These are phyloP conservation scores for Vigna hirtella DNA, from an alignment of 306 rosid species.

Conservation along the genomic window DNA sequence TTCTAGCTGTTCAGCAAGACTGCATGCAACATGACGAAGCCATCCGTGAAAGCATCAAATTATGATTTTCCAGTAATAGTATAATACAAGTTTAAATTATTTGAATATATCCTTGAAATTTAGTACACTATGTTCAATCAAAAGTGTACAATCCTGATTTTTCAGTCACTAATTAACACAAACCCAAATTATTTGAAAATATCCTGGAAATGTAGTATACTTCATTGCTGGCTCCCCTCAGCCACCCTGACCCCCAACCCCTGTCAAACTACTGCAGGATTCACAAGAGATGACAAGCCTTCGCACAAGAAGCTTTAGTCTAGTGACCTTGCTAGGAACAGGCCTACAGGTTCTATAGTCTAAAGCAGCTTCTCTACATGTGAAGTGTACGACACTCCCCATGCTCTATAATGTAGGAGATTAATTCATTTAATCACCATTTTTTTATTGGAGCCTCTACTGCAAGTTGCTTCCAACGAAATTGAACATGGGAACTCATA, in stretches of 20 bases:
- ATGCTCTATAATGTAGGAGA: constrained; percentile 8
- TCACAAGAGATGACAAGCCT: neutral
- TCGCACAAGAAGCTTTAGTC: constrained; percentile 28
- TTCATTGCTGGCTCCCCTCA: neutral
- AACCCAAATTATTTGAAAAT: constrained; percentile 32
- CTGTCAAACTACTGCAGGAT: no score
- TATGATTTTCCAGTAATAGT: constrained; percentile 32
- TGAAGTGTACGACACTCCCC: constrained; percentile 21
- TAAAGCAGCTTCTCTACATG: constrained; percentile 11
- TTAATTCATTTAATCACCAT: constrained; percentile 14
- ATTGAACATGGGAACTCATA: constrained; percentile 11
- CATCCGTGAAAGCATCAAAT: constrained; percentile 35
- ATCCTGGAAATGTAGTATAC: constrained; percentile 12
- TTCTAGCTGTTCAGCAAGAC: constrained; percentile 94
- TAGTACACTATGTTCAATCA: constrained; percentile 28
- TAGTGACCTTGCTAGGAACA: constrained; percentile 24
- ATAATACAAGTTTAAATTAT: constrained; percentile 32
- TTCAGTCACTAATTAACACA: constrained; percentile 32
- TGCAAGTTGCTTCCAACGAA: constrained; percentile 19
- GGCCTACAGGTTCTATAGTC: neutral
- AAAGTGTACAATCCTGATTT: constrained; percentile 32
- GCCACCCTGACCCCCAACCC: no score
- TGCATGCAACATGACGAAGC: constrained; percentile 64
- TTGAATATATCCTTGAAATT: constrained; percentile 36
- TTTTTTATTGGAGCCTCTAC: constrained; percentile 6